These are phyloP conservation scores for Spinellus fusiger DNA, from an alignment of 192 early-diverging fungal species.

Conservation along the genomic window DNA sequence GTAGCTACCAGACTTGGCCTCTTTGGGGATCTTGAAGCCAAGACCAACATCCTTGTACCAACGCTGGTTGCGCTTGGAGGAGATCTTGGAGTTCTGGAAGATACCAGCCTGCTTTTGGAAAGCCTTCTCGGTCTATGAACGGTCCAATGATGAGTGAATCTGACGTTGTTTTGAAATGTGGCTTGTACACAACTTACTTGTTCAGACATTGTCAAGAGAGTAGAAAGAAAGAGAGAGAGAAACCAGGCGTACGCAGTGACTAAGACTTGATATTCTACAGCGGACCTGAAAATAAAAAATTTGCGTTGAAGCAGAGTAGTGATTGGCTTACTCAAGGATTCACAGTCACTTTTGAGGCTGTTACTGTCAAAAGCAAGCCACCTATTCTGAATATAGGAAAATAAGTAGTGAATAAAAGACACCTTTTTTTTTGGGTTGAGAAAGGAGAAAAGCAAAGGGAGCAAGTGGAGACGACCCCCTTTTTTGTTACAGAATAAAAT, in stretches of 20 bases:
- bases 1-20: conserved; percentile 95
- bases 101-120: conserved; percentile 95
- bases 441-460: no score
- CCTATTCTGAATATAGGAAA: no score
- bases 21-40: conserved; percentile 98
- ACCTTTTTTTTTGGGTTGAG: no score
- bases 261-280: not conserved
- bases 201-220: not conserved
- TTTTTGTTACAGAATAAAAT: no score
- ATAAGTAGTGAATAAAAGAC: no score
- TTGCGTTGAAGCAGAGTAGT: not conserved
- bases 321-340: not conserved
- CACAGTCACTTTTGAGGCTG: not conserved
- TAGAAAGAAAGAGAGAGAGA: not conserved
- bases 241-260: not conserved
- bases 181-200: not conserved
- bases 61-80: conserved; percentile 69
- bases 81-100: conserved; percentile 86
- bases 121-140: conserved; percentile 81
- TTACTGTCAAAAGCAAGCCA: not conserved
- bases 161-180: not conserved
- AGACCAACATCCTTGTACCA: conserved; percentile 99
- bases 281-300: not conserved
- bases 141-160: not conserved
- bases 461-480: no score